Evolutionary conservation across 768 basidiomycete species (phyloP), one percentile per base, ranked within the genome.

Genomic region (Mycena indigotica): DNA sequence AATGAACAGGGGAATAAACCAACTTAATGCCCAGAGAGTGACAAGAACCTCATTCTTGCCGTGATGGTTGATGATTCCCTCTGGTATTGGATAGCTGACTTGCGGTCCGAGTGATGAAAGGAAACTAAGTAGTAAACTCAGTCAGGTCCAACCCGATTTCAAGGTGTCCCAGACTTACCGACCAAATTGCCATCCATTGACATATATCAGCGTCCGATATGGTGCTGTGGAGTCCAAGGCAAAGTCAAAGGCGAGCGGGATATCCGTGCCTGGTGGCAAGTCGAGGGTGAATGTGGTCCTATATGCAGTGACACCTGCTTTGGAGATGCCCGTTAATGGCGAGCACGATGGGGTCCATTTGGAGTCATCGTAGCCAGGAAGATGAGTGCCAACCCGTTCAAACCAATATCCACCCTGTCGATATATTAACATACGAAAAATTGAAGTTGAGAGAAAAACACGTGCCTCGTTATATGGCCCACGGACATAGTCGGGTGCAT

Each of bases 141-240:
- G 2, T 23, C 41, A 10, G 52, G 29, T 28, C 8, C 39, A 26
- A 16, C 35, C n/a, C 29, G 44, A 38, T 6, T 13, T 17, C 19
- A 16, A 38, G 25, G 46, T 5, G 59, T 72, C 68, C 10, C 66
- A 67, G 3, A 75, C 70, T 19, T 70, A 73, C 74, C 86, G 84
- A 41, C 87, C 88, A 69, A 86, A 86, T 70, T 84, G 82, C 88
- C 88, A 89, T 3, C 87, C 87, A 57, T 89, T 88, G 52, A 89
- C 84, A 52, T 81, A 88, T 28, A 89, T 69, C 24, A 84, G 69
- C 2, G 85, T 84, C n/a, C 87, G 81, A 61, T 87, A 87, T 23
- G 85, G 78, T 51, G 78, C 75, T 2, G 56, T 68, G n/a, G 59
- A 66, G 21, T 77, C 73, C 19, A 80, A 70, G 32, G 82, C 81